Conservation (phyloP, 2,329 filamentous ascomycete genomes). For the Trichoderma koningiopsis region DNA sequence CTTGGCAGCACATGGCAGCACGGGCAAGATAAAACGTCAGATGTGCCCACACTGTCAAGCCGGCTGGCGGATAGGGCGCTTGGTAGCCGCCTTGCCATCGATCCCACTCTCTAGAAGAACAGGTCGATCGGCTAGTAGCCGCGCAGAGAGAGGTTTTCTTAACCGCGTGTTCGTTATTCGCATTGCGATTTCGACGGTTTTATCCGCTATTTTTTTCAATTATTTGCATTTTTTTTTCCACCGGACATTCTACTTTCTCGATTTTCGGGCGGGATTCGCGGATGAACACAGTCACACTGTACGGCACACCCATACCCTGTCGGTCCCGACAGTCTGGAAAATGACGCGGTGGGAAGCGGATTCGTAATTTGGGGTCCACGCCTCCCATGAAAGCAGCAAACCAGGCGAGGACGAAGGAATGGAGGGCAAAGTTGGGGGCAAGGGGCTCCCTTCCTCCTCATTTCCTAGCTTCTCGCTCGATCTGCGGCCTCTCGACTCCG, state of each 20-base stretch:
- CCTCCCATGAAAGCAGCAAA: conserved; percentile 9
- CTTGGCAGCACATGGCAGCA: conserved; percentile 5
- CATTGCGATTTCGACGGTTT: not conserved
- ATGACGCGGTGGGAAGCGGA: conserved; percentile 36
- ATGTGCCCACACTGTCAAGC: not conserved
- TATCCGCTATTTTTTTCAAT: not conserved
- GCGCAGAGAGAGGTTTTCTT: not conserved
- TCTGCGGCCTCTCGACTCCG: not conserved
- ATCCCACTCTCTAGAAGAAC: conserved; percentile 16
- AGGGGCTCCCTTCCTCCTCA: conserved; percentile 6
- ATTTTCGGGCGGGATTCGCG: conserved; percentile 16
- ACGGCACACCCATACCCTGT: conserved; percentile 7
- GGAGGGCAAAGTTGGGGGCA: not conserved
- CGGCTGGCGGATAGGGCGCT: conserved; percentile 7
- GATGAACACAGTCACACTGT: conserved; percentile 16
- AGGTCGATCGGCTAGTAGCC: conserved; percentile 11
- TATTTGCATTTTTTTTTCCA: not conserved
- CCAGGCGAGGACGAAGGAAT: not conserved
- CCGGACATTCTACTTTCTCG: not conserved
- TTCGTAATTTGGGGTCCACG: conserved; percentile 33
- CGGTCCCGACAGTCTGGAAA: conserved; percentile 42
- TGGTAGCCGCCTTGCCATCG: conserved; percentile 9
- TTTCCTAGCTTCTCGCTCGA: not conserved
- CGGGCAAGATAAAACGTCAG: conserved; percentile 1
- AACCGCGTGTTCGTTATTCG: not conserved